Evolutionary conservation across 179 eudicot genomes (phyloP).

Genomic region (Dionaea muscipula): DNA sequence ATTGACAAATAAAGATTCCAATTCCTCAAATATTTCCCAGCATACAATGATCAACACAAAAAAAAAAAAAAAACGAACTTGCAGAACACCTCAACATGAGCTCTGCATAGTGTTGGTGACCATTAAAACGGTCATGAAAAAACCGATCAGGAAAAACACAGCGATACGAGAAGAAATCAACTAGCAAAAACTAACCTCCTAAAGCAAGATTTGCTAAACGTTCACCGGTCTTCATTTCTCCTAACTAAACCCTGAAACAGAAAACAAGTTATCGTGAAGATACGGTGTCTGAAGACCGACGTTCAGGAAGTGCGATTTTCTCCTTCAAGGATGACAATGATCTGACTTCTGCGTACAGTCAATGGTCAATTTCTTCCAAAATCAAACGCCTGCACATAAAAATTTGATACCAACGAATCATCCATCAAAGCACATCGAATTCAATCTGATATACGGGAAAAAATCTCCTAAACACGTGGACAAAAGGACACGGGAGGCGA

Average conservation of each 20-base stretch:
- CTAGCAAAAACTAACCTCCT: conserved; percentile 32
- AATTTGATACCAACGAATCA: too few relatives aligned
- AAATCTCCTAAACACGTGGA: too few relatives aligned
- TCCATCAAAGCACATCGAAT: too few relatives aligned
- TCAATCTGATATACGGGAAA: too few relatives aligned
- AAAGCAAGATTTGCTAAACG: conserved; percentile 44
- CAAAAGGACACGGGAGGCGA: too few relatives aligned
- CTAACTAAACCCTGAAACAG: conserved; percentile 1
- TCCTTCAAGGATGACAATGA: neutral
- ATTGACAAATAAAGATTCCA: too few relatives aligned
- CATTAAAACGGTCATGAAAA: neutral
- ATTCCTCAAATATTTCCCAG: too few relatives aligned
- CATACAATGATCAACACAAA: too few relatives aligned
- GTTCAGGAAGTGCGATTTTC: neutral
- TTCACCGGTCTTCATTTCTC: conserved; percentile 37
- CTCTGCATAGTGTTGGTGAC: too few relatives aligned
- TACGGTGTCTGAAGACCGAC: neutral
- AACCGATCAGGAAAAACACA: neutral
- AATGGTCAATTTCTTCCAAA: neutral
- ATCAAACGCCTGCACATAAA: conserved; percentile 9
- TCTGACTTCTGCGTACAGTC: neutral
- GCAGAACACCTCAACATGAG: too few relatives aligned
- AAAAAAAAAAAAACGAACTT: too few relatives aligned
- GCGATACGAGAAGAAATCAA: neutral
- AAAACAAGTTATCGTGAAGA: neutral